phyloP scores from a whole-genome alignment of 2,329 filamentous ascomycete species.

The Fragosphaeria purpurea region DNA sequence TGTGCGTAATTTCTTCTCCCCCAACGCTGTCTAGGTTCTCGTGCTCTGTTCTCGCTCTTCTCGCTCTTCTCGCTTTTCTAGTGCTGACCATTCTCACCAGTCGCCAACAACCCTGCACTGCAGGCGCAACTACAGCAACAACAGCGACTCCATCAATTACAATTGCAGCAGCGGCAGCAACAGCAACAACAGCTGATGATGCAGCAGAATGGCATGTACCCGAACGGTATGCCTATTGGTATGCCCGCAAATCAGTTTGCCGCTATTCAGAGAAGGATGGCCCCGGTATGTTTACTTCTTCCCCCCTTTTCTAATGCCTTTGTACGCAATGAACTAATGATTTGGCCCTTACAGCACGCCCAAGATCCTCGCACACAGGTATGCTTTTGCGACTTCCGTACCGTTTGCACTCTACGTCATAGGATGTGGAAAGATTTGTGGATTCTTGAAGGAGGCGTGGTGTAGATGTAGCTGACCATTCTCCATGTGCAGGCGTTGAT shows the following conservation, averaged over 20 bases:
- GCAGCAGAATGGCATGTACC: slow-evolving; percentile 42
- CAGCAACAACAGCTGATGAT: slow-evolving; percentile 46
- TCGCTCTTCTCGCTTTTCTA: no score
- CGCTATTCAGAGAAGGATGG: slow-evolving; percentile 30
- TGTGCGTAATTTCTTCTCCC: no score
- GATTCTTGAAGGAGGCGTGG: neutral
- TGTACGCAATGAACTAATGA: no score
- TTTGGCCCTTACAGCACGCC: neutral
- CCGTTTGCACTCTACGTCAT: no score
- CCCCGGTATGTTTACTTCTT: neutral
- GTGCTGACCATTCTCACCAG: slow-evolving; percentile 5
- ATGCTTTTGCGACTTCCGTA: slow-evolving; percentile 3
- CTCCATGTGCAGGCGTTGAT: slow-evolving; percentile 27
- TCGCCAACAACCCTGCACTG: slow-evolving; percentile 22
- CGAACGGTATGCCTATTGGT: slow-evolving; percentile 42
- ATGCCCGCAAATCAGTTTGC: slow-evolving; percentile 31
- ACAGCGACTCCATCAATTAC: slow-evolving; percentile 42
- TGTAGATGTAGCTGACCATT: neutral
- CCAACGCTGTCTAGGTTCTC: no score
- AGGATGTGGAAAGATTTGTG: no score
- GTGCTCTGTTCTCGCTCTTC: no score
- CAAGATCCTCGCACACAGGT: slow-evolving; percentile 14
- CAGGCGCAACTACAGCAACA: slow-evolving; percentile 42
- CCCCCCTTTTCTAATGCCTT: no score
- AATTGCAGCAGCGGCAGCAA: slow-evolving; percentile 45